Evolutionary conservation across 1,139 yeast genomes (phyloP), one percentile per base, ranked within the genome.

Genomic region (Petasospora rhodanensis): DNA sequence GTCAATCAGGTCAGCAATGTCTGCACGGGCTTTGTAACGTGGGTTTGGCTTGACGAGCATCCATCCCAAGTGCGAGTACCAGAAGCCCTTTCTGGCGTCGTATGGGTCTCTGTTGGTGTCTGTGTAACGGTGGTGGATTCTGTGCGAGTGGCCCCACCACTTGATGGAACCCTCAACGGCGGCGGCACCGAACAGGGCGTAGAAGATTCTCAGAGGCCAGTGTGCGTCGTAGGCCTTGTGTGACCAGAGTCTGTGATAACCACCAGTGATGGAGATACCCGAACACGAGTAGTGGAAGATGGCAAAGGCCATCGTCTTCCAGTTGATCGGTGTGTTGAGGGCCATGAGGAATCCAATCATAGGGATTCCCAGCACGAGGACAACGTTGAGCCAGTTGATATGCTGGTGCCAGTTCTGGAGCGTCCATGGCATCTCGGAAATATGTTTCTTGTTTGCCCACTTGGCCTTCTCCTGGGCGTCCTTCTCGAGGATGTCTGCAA

Each of bases 71-170:
- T 91, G 98, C 23, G 94, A 79, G 65, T 72, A 89, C 93, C 94
- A 85, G 64, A 91, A 82, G 17, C 98, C 98, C 53, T 76, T 75
- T 66, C 95, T 79, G 30, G 97, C 97, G 56, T 87, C 95, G 61
- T 91, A 91, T 35, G 98, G 98, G 62, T 91, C 98, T 72, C 95
- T 82, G 44, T 78, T 71, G 30, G 98, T 91, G 65, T 91, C 98
- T 14, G 97, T 89, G 68, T 82, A 91, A 64, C 98, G 76, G 68
- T 91, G 98, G 66, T 91, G 98, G 45, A 93, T 76, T 70, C 98
- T 79, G 68, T 91, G 98, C 36, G 93, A 82, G 59, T 89, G 96
- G 35, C 93, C 80, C 98, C 98, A 91, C 98, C 98, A 91, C 65
- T 91, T 87, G 59, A 89, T 81, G 32, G 96, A 87, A 46, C 98